Evolutionary conservation across 2,329 filamentous ascomycete genomes (phyloP), one percentile per base, ranked within the genome.

Genomic region (Cylindrodendrum hubeiense): DNA sequence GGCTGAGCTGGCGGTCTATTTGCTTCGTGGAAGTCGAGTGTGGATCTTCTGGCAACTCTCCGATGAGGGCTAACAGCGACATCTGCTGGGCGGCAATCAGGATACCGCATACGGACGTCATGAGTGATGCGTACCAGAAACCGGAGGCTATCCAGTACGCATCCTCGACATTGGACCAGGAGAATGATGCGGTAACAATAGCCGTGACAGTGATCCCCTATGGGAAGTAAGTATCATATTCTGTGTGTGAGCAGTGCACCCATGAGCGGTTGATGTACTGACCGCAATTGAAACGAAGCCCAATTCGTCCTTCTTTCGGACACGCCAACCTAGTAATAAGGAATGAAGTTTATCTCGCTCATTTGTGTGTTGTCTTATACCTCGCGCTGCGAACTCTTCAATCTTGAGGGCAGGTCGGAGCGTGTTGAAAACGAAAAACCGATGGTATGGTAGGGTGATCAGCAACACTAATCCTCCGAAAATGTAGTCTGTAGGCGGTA

Each of bases 1-100:
- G 53, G n/a, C 53, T 56, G 26, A 56, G 53, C 26, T 56, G 41
- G 12, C 53, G 53, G 12, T 46, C 28, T 10, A 56, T 56, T 19
- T 44, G 53, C 26, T 56, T 56, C 0, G 39, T 30, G 12, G 39
- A n/a, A 3, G 28, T 24, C 12, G 9, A 19, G n/a, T 56, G 41
- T 22, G 41, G 53, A 19, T 47, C 41, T 22, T 9, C 26, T 13
- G 53, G 53, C 12, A 56, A 24, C 53, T 56, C 53, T 28, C 53
- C 53, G 41, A 56, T 34, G 13, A 56, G 53, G 22, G 53, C 53
- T 8, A 56, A 17, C 5, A 56, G 39, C n/a, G 53, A 56, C 53
- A 56, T 56, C 28, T 56, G 53, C 41, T 56, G 53, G 15, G 53
- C 53, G 22, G 53, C 53, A 15, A 56, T 56, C 24, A 56, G n/a